Evolutionary conservation across 345 rosid species (phyloP), one percentile per base, ranked within the genome.

Genomic region (Acer yangbiense): DNA sequence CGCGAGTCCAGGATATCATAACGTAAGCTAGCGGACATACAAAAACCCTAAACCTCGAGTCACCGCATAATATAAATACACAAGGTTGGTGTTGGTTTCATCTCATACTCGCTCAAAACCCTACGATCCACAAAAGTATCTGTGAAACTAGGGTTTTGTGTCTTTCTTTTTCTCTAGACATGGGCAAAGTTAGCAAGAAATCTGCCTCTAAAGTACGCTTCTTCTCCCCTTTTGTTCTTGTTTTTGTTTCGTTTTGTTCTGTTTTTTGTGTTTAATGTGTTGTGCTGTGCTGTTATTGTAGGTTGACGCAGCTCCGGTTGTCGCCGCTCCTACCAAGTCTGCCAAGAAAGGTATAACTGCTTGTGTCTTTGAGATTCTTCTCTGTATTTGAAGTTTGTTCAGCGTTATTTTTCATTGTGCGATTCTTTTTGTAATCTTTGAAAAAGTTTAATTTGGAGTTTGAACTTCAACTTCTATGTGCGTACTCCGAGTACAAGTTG

Each of bases 171-270:
- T 14, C 25, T 41, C 10, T 52, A 21, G n/a, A 35, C 25, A 90
- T 90, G 94, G 94, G 84, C 29, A 90, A 87, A 81, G 46, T 86
- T 20, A 84, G 87, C 83, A 89, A 90, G 83, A 90, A 90, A 74
- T 85, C 92, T 43, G 77, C 87, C 67, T 2, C 86, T 74, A 81
- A 85, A 65, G 92, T 89, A 78, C 21, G 11, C 52, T 54, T 72
- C 52, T 54, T 52, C 32, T 6, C 4, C 3, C 4, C 5, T 7
- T 25, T 23, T 17, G 3, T 2, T 25, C 39, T 43, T 8, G 10
- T 14, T 2, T 68, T 57, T 39, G 16, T 73, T n/a, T 41, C 32
- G 9, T 21, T 25, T 50, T 68, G 1, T 39, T 43, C 13, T n/a
- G 17, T 60, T 16, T 48, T 14, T n/a, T 35, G 39, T 35, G 39